Evolutionary conservation across 768 basidiomycete species (phyloP), one percentile per base, ranked within the genome.

Genomic region (Suillus plorans): DNA sequence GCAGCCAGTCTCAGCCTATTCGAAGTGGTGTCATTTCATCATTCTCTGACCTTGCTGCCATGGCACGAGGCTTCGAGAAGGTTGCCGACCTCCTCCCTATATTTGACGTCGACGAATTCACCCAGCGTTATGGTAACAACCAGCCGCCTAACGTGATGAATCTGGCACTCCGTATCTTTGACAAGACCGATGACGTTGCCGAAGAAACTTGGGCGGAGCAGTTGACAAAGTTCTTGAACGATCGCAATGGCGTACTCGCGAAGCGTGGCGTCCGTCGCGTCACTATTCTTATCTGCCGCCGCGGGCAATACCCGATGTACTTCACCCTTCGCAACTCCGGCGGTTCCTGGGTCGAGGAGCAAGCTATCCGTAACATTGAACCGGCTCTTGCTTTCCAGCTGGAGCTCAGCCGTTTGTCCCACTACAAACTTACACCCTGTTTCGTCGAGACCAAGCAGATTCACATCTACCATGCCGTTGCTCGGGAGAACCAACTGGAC

Each of bases 301-400:
- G 85, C 64, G 90, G 91, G 58, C 89, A 92, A 75, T 99, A 99
- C 77, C 97, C 97, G 7, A 86, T 91, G 71, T 99, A 96, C 84
- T 94, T 89, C 81, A 99, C 97, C 59, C 80, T 99, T 18, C 90
- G 97, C 63, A 86, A 89, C 60, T 80, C 82, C 66, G 84, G 86
- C 49, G 88, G 85, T 16, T 75, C 77, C 18, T 99, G 97, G 97
- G 85, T 82, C 58, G 97, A 99, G 83, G 94, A 99, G 75, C 88
- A 94, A 75, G 90, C 95, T 16, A 97, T 99, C 75, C 91, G 97
- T 75, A 97, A 99, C 80, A 95, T 97, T 65, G 97, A 99, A 75
- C 97, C 97, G 25, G 97, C 97, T 31, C 84, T 99, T 49, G 97
- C 97, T 37, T 98, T 94, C 87, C 97, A 99, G 79, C 85, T 99